Evolutionary conservation across 345 rosid genomes (phyloP).

Genomic region (Eucalyptus sp.): DNA sequence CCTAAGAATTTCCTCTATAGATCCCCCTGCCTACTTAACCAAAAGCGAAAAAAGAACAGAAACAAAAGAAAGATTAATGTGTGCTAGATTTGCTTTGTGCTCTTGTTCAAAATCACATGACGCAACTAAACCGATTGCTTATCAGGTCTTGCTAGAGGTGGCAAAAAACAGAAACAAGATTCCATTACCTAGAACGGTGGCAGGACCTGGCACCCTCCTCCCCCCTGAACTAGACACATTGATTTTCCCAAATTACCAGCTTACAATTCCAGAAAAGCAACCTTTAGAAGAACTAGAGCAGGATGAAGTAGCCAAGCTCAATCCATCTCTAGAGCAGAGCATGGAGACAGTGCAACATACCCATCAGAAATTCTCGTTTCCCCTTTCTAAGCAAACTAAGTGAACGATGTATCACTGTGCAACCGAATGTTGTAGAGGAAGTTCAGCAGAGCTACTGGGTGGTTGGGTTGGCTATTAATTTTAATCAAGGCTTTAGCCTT

Average conservation of each 20-base stretch:
- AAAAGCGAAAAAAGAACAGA: background rate
- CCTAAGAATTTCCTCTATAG: background rate
- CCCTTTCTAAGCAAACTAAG: slow-evolving; percentile 38
- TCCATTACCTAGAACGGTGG: slow-evolving; percentile 62
- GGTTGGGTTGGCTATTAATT: background rate
- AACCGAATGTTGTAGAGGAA: background rate
- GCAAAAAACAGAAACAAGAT: slow-evolving; percentile 75
- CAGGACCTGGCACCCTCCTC: slow-evolving; percentile 59
- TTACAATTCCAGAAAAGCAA: slow-evolving; percentile 48
- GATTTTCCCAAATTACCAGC: slow-evolving; percentile 73
- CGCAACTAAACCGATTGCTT: background rate
- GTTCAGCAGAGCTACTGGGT: background rate
- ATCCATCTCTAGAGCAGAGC: slow-evolving; percentile 34
- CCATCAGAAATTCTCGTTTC: slow-evolving; percentile 58
- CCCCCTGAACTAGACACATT: slow-evolving; percentile 79
- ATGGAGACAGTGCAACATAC: slow-evolving; percentile 22
- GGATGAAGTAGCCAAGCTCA: slow-evolving; percentile 55
- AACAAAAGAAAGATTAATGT: background rate
- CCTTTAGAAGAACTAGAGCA: slow-evolving; percentile 65
- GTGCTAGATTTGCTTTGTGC: background rate
- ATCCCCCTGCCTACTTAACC: background rate
- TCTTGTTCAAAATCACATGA: background rate
- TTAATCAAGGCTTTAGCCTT: background rate
- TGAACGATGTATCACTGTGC: background rate
- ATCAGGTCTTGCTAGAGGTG: slow-evolving; percentile 56